Base-by-base conservation (phyloP, 2,329 filamentous ascomycete species). In the Scytalidium sp. region DNA sequence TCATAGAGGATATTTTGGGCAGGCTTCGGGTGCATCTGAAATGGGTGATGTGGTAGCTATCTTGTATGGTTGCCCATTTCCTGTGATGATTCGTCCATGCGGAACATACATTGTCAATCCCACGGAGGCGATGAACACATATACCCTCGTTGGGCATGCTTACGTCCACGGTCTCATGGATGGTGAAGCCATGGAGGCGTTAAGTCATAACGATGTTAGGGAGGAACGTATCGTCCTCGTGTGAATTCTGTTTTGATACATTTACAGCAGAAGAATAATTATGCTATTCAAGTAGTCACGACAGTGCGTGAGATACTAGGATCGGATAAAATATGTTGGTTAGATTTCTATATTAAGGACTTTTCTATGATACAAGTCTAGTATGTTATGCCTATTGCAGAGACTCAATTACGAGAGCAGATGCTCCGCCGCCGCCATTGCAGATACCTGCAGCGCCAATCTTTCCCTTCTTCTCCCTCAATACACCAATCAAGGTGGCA, bases 391-490 rank as follows among this genome's bases (percentile, higher is more conserved):
- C 19, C 20, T 63, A 66, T 50, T 65, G 60, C 46, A 67, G 50
- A 50, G 57, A 63, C 79, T 99, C 94, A 64, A 99, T 83, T 55
- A 99, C 90, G 59, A 99, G 75, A 51, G 94, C 94, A 64, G 90
- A 96, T 52, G 94, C 94, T 68, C 94, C 94, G 62, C 94, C 94
- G 50, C 94, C 94, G 58, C 94, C 94, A 71, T 99, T 99, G 84
- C 94, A 99, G 67, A 99, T 97, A 65, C 90, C 94, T 36, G 89
- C 93, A 65, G 85, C 88, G 50, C 94, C 94, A 69, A 97, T 85
- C 85, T 95, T 97, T 64, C 84, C 92, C 70, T 90, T 88, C 80
- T 92, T 94, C 70, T 94, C 87, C 70, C 82, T 88, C 64, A 99
- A 76, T 29, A 97, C 93, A 56, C 90, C 88, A 48, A 95, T 83